Conservation (phyloP, 1,284 basidiomycete genomes). For the Mycosarcoma mackinlayi region DNA sequence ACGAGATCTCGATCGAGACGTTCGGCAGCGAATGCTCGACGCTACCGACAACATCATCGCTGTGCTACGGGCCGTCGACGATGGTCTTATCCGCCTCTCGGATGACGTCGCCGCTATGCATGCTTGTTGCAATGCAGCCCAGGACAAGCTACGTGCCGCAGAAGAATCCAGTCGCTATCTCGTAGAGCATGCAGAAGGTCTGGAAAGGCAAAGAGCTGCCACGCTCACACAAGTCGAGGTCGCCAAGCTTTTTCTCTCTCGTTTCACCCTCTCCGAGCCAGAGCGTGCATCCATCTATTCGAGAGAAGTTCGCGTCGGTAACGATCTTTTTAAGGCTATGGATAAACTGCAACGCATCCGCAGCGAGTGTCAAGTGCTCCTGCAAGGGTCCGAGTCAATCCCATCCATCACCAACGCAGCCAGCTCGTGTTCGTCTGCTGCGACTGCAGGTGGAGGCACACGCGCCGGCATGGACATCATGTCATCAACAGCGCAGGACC, state of each 20-base stretch:
- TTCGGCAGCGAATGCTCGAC: slow-evolving; percentile 81
- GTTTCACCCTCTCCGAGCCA: slow-evolving; percentile 82
- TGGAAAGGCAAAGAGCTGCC: slow-evolving; percentile 28
- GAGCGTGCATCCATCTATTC: slow-evolving; percentile 81
- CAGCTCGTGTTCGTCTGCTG: slow-evolving; percentile 77
- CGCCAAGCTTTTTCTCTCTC: slow-evolving; percentile 80
- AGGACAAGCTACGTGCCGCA: slow-evolving; percentile 23
- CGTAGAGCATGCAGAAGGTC: slow-evolving; percentile 44
- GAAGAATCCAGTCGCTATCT: slow-evolving; percentile 43
- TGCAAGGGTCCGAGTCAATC: slow-evolving; percentile 80
- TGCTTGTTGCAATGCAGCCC: slow-evolving; percentile 36
- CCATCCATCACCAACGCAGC: slow-evolving; percentile 75
- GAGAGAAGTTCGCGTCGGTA: slow-evolving; percentile 79
- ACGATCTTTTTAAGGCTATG: slow-evolving; percentile 83
- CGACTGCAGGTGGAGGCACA: slow-evolving; percentile 71
- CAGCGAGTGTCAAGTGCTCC: slow-evolving; percentile 83
- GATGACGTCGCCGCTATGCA: slow-evolving; percentile 36
- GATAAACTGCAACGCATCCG: slow-evolving; percentile 86
- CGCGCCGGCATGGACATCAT: slow-evolving; percentile 76
- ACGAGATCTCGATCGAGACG: slow-evolving; percentile 82
- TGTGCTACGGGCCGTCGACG: slow-evolving; percentile 85
- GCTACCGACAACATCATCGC: slow-evolving; percentile 83
- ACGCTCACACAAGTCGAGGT: slow-evolving; percentile 73
- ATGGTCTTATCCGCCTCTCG: slow-evolving; percentile 70
- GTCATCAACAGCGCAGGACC: slow-evolving; percentile 75